Conservation (phyloP, 2,329 filamentous ascomycete genomes). For the Aspergillus sp. region DNA sequence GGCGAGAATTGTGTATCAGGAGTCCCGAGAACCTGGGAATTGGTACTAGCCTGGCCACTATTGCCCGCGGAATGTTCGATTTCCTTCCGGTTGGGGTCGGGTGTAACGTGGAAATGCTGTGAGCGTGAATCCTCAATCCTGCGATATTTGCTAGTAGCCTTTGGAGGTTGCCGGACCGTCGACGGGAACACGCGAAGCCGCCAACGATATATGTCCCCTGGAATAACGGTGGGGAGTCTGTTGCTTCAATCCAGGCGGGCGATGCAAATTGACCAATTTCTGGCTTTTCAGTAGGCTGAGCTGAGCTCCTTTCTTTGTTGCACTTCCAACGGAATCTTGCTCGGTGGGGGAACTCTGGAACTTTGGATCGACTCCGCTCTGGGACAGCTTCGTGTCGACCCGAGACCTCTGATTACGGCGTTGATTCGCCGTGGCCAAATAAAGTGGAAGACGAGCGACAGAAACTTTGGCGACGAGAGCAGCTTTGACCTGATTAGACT, state of each 20-base stretch:
- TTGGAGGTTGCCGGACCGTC: neutral
- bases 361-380: constrained; percentile 32
- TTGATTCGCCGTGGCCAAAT: constrained; percentile 1
- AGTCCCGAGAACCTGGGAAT: constrained; percentile 28
- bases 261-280: neutral
- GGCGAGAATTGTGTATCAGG: constrained; percentile 16
- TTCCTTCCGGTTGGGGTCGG: constrained; percentile 22
- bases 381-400: constrained; percentile 25
- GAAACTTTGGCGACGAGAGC: neutral
- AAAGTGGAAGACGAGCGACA: neutral
- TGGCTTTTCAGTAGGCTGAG: neutral
- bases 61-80: constrained; percentile 28
- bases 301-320: neutral
- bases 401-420: constrained; percentile 19
- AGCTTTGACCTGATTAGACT: neutral
- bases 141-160: neutral
- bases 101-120: constrained; percentile 9
- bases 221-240: neutral
- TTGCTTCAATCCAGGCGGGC: neutral
- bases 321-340: neutral
- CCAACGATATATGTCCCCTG: constrained; percentile 5
- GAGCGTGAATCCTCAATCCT: neutral
- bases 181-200: constrained; percentile 8
- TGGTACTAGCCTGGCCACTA: constrained; percentile 23
- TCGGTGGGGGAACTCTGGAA: constrained; percentile 32